Evolutionary conservation across 2,329 filamentous ascomycete species (phyloP).

Genomic region (Fusarium staphyleae): DNA sequence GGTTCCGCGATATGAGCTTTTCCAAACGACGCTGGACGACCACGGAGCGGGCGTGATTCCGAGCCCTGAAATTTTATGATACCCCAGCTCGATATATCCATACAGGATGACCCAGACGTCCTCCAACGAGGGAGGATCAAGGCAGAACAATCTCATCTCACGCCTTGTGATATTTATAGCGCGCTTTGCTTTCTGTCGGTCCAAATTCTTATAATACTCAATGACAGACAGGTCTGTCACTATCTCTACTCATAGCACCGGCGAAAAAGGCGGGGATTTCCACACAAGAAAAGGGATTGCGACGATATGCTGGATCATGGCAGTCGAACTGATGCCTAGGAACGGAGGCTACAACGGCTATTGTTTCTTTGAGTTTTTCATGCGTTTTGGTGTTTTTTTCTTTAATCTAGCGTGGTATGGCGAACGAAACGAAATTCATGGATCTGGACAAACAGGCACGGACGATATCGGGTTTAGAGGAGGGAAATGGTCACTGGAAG

Average conservation of each 20-base stretch:
- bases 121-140: slow-evolving; percentile 6
- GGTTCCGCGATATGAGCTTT: slow-evolving; percentile 53
- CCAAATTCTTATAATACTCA: slow-evolving; percentile 17
- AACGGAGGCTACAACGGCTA: slow-evolving; percentile 3
- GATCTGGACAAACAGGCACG: background rate
- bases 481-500: slow-evolving; percentile 7
- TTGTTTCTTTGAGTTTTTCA: slow-evolving; percentile 13
- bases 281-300: slow-evolving; percentile 19
- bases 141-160: slow-evolving; percentile 14
- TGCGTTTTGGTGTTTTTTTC: background rate
- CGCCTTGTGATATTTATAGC: slow-evolving; percentile 29
- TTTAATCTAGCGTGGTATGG: slow-evolving; percentile 10
- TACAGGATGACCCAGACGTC: slow-evolving; percentile 17
- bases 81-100: slow-evolving; percentile 12
- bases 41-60: slow-evolving; percentile 51
- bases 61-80: slow-evolving; percentile 6
- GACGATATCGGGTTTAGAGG: background rate
- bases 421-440: slow-evolving; percentile 16
- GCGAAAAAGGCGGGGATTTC: slow-evolving; percentile 35
- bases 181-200: slow-evolving; percentile 34
- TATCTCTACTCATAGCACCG: slow-evolving; percentile 36
- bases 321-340: slow-evolving; percentile 26
- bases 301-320: slow-evolving; percentile 11
- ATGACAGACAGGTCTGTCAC: slow-evolving; percentile 33
- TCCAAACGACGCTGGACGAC: slow-evolving; percentile 65